Evolutionary conservation across 2,329 filamentous ascomycete species (phyloP).

Genomic region (Coleophoma cylindrospora): DNA sequence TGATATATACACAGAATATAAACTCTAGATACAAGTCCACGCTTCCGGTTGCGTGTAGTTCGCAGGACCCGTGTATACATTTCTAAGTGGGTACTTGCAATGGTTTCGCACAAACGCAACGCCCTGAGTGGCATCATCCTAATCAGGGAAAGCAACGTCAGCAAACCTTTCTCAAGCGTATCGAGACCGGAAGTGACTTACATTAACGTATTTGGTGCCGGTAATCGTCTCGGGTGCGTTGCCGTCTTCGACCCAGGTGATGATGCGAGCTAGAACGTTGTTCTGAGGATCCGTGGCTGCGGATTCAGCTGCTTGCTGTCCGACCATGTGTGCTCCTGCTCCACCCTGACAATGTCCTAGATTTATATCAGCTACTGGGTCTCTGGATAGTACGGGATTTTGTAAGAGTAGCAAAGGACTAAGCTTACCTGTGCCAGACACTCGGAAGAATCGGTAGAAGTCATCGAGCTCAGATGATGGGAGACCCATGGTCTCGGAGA

Average conservation of each 20-base stretch:
- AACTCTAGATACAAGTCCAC: not conserved
- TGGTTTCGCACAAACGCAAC: conserved; percentile 14
- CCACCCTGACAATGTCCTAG: conserved; percentile 44
- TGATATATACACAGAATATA: no score
- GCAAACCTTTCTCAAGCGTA: not conserved
- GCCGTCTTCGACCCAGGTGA: conserved; percentile 39
- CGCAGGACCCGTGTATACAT: conserved; percentile 10
- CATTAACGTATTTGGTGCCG: not conserved
- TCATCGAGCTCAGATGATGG: conserved; percentile 29
- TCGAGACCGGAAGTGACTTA: not conserved
- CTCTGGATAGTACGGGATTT: not conserved
- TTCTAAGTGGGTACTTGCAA: conserved; percentile 18
- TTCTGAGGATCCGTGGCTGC: conserved; percentile 28
- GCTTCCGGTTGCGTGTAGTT: conserved; percentile 6
- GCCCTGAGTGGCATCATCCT: conserved; percentile 8
- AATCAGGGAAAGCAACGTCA: conserved; percentile 8
- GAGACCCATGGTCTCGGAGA: conserved; percentile 31
- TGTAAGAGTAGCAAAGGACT: no score
- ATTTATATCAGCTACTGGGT: not conserved
- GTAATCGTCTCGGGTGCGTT: not conserved
- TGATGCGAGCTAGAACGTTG: conserved; percentile 42
- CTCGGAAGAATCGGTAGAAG: conserved; percentile 44
- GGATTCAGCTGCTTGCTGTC: conserved; percentile 16
- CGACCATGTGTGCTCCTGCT: conserved; percentile 33
- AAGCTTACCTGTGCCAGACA: conserved; percentile 31